phyloP scores from a whole-genome alignment of 306 rosid genomes.

The Cicer chorassanicum region DNA sequence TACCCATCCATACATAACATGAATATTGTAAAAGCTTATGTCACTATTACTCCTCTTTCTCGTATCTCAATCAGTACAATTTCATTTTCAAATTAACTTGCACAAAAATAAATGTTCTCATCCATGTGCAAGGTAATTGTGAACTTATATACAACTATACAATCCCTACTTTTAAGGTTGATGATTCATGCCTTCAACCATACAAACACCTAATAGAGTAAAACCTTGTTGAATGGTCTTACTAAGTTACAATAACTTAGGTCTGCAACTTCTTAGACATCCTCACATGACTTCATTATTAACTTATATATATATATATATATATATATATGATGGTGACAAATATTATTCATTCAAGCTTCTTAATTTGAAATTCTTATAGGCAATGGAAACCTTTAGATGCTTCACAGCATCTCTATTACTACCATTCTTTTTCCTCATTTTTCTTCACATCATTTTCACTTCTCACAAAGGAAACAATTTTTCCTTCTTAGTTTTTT shows the following conservation, averaged over 20 bases:
- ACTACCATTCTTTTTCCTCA: conserved; percentile 17
- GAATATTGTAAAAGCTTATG: too few relatives aligned
- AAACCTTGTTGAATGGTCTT: conserved; percentile 20
- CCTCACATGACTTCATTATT: conserved; percentile 37
- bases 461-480: conserved; percentile 26
- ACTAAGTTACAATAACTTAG: conserved; percentile 35
- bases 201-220: background rate
- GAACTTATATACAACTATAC: conserved; percentile 8
- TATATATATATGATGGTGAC: background rate
- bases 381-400: conserved; percentile 18
- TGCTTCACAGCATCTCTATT: conserved; percentile 15
- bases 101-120: conserved; percentile 34
- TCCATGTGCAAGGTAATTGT: conserved; percentile 24
- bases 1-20: too few relatives aligned
- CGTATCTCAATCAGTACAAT: background rate
- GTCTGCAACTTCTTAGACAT: conserved; percentile 37
- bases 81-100: background rate
- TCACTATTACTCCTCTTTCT: background rate
- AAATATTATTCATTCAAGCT: conserved; percentile 37
- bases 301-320: background rate
- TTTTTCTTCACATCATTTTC: conserved; percentile 34
- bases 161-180: conserved; percentile 18
- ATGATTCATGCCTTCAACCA: conserved; percentile 21
- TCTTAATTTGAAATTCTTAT: background rate
- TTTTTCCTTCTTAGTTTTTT: background rate